phyloP scores from a whole-genome alignment of 371 early-diverging fungal species.

The Rhizopus sp. region DNA sequence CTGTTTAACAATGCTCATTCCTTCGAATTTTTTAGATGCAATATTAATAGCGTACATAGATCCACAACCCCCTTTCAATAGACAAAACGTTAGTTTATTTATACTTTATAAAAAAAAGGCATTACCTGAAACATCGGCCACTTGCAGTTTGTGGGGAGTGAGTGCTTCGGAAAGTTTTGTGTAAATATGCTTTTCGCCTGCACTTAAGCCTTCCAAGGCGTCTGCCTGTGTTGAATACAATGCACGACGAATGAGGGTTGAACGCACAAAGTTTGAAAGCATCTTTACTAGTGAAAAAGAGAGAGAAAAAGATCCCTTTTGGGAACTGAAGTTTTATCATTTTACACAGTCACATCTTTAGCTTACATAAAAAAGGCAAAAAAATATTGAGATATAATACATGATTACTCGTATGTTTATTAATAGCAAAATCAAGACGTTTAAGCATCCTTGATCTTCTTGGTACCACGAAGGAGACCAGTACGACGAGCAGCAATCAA shows the following conservation, averaged over 20 bases:
- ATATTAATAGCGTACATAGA: conserved; percentile 93
- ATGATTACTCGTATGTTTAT: background rate
- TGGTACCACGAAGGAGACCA: conserved; percentile 98
- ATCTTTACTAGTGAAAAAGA: background rate
- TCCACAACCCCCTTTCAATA: conserved; percentile 83
- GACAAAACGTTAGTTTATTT: background rate
- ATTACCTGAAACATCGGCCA: conserved; percentile 83
- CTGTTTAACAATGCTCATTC: conserved; percentile 79
- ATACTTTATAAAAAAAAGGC: background rate
- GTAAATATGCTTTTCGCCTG: conserved; percentile 75
- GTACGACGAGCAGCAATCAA: conserved; percentile 99
- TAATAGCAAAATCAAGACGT: conserved; percentile 10
- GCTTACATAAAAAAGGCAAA: background rate
- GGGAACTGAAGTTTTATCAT: no score
- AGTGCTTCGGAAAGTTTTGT: conserved; percentile 71
- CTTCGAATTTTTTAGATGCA: conserved; percentile 75
- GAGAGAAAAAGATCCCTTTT: background rate
- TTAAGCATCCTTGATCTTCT: conserved; percentile 76
- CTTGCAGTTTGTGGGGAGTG: conserved; percentile 70
- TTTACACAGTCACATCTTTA: no score
- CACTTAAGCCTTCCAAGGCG: conserved; percentile 33
- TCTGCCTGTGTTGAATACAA: conserved; percentile 28
- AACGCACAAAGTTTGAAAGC: conserved; percentile 9
- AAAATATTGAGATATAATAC: background rate
- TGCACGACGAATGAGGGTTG: conserved; percentile 20